These are phyloP conservation scores for Fistulinella cinereoalba DNA, from an alignment of 1,284 basidiomycete genomes.

Conservation along the genomic window DNA sequence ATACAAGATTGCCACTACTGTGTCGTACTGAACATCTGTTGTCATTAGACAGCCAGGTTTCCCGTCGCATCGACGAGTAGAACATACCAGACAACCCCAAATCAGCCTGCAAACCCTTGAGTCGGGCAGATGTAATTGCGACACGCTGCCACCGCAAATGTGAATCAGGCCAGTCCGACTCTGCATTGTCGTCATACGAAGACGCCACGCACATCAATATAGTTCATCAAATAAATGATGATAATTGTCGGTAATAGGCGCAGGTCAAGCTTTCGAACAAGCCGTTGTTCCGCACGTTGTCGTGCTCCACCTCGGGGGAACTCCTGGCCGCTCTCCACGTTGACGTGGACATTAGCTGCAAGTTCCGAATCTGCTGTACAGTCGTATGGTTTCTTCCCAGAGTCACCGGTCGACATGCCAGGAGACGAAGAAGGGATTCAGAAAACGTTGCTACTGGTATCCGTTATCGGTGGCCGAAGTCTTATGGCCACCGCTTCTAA, in stretches of 20 bases:
- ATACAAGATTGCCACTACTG: slow-evolving; percentile 59
- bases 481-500: too few relatives aligned
- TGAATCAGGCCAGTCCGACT: background rate
- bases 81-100: slow-evolving; percentile 43
- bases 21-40: slow-evolving; percentile 60
- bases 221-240: slow-evolving; percentile 65
- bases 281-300: slow-evolving; percentile 36
- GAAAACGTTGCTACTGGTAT: too few relatives aligned
- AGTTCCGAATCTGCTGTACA: too few relatives aligned
- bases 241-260: slow-evolving; percentile 60
- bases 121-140: slow-evolving; percentile 55
- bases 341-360: too few relatives aligned
- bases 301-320: too few relatives aligned
- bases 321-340: too few relatives aligned
- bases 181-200: background rate
- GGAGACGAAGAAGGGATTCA: too few relatives aligned
- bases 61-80: slow-evolving; percentile 5
- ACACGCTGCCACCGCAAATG: slow-evolving; percentile 42
- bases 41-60: background rate
- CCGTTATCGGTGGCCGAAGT: too few relatives aligned
- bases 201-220: slow-evolving; percentile 52
- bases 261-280: slow-evolving; percentile 53
- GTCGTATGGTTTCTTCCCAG: too few relatives aligned
- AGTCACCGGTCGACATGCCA: too few relatives aligned
- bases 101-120: slow-evolving; percentile 60